phyloP scores from a whole-genome alignment of 768 basidiomycete genomes.

The Boletellus sp. region DNA sequence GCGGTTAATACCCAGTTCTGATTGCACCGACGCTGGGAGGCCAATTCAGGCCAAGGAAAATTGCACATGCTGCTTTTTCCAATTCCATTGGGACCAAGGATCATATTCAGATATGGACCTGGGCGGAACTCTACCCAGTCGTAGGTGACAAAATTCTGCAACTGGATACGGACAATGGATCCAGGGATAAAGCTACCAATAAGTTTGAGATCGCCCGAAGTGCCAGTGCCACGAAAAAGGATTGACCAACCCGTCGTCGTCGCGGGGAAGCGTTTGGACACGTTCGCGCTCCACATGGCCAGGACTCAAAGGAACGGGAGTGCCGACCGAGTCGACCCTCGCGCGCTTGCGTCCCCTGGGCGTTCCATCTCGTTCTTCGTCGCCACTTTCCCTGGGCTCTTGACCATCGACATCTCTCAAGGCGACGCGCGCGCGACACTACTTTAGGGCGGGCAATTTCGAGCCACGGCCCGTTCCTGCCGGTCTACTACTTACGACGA shows the following conservation, averaged over 20 bases:
- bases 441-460: constrained; percentile 23
- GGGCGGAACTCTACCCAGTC: constrained; percentile 87
- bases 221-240: background rate
- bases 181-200: constrained; percentile 75
- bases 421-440: constrained; percentile 23
- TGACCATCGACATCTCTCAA: constrained; percentile 34
- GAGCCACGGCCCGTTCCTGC: constrained; percentile 4
- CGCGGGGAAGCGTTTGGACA: constrained; percentile 63
- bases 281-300: constrained; percentile 35
- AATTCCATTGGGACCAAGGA: constrained; percentile 94
- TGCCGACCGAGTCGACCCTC: constrained; percentile 61
- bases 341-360: constrained; percentile 62
- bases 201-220: constrained; percentile 4
- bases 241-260: constrained; percentile 57
- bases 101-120: constrained; percentile 94
- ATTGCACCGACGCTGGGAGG: constrained; percentile 43
- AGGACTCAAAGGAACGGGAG: constrained; percentile 44
- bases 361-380: constrained; percentile 41
- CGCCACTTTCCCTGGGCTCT: constrained; percentile 28
- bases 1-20: constrained; percentile 17
- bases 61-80: constrained; percentile 94
- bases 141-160: constrained; percentile 93
- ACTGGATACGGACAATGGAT: constrained; percentile 83
- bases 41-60: constrained; percentile 78
- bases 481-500: background rate